A percentile compares a stretch with the other conserved stretches of the same genome.
Conservation (phyloP, 163 green algal species). For the Chloroidium sp. region DNA sequence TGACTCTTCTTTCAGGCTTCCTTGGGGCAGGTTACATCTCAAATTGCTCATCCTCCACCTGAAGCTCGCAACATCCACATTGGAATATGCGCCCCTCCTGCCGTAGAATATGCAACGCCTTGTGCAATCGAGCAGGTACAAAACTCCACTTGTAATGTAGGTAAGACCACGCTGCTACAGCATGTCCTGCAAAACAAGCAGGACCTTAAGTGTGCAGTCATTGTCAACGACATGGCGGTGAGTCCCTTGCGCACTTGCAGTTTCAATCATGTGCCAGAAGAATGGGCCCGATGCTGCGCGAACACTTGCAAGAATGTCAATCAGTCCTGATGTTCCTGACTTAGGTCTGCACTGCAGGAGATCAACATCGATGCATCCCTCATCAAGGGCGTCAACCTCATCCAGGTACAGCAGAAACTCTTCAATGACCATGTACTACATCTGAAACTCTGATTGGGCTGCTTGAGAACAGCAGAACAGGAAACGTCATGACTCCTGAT, state of each 20-base stretch:
- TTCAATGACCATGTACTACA: background rate
- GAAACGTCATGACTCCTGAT: background rate
- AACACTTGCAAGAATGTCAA: too few species aligned
- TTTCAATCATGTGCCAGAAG: too few species aligned
- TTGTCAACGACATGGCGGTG: conserved; percentile 85
- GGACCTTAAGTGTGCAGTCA: conserved; percentile 49
- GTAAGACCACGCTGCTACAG: conserved; percentile 75
- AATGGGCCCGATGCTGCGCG: too few species aligned
- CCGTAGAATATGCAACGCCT: background rate
- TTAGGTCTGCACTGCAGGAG: conserved; percentile 7
- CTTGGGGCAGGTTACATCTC: conserved; percentile 31
- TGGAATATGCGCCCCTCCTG: background rate
- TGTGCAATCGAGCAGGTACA: background rate
- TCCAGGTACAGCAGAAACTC: conserved; percentile 18
- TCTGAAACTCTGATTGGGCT: conserved; percentile 4
- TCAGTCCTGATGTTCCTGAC: too few species aligned
- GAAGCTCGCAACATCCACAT: background rate
- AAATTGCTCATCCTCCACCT: background rate
- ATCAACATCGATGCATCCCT: conserved; percentile 82
- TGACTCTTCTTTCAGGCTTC: conserved; percentile 64
- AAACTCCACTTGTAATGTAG: conserved; percentile 9
- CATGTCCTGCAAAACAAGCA: conserved; percentile 62
- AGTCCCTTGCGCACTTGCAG: background rate
- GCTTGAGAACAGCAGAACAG: too few species aligned
- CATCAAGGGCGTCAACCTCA: conserved; percentile 29